Percentiles rank a stretch among this genome's conserved stretches.
These are phyloP conservation scores for Trichoderma reesei DNA, from an alignment of 495 filamentous ascomycete genomes.

Conservation along the genomic window DNA sequence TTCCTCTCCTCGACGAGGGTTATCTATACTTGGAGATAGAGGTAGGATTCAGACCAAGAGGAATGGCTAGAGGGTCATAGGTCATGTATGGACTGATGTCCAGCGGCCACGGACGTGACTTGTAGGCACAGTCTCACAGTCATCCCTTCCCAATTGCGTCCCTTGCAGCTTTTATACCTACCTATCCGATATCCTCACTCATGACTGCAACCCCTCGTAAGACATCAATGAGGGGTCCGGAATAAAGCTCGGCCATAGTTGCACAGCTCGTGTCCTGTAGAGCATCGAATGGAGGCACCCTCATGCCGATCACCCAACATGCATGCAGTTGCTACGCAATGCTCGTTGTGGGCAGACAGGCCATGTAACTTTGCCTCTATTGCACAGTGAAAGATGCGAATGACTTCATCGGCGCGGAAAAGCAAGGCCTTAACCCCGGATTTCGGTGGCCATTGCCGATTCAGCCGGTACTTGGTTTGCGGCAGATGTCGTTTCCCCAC, in stretches of 20 bases:
- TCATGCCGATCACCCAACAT: background rate
- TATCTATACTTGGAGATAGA: background rate
- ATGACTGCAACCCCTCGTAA: background rate
- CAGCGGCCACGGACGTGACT: no score
- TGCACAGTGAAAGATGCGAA: background rate
- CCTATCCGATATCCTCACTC: background rate
- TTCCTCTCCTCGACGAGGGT: background rate
- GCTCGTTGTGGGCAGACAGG: no score
- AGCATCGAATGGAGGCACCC: background rate
- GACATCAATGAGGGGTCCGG: constrained; percentile 5
- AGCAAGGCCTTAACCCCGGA: background rate
- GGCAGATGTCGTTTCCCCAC: background rate
- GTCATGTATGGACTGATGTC: no score
- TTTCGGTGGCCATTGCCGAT: background rate
- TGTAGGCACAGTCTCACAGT: background rate
- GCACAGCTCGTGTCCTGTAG: background rate
- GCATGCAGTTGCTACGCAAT: no score
- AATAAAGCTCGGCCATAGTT: constrained; percentile 1
- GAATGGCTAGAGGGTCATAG: background rate
- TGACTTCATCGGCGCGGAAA: background rate
- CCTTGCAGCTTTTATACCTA: background rate
- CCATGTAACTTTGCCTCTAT: no score
- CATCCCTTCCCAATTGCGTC: background rate
- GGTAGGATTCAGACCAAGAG: background rate
- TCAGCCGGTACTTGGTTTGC: background rate